Conservation (phyloP, 2,329 filamentous ascomycete genomes). For the Scytalidium sp. region DNA sequence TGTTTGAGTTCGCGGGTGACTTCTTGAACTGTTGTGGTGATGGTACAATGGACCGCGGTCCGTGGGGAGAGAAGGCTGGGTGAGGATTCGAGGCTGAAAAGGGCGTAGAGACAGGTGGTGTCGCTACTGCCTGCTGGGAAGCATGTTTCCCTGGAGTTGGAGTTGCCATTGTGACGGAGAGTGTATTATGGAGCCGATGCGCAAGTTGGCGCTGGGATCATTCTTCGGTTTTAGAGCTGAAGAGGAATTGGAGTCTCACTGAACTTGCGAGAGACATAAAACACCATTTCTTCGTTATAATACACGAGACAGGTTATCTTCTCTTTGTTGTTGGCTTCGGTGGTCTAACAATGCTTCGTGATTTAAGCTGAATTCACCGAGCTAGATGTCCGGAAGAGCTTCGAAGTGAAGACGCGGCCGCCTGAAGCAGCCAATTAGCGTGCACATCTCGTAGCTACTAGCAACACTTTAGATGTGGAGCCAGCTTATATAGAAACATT, state of each 20-base stretch:
- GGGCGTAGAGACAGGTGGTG: conserved; percentile 65
- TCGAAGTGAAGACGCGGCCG: too few species aligned
- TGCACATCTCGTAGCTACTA: too few species aligned
- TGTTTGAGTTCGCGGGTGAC: conserved; percentile 53
- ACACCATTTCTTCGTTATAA: not conserved
- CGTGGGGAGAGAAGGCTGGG: conserved; percentile 54
- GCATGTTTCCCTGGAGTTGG: conserved; percentile 25
- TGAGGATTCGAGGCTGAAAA: conserved; percentile 48
- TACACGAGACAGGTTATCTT: too few species aligned
- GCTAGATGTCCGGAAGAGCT: too few species aligned
- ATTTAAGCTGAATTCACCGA: too few species aligned
- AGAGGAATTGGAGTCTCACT: not conserved
- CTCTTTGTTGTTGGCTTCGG: too few species aligned
- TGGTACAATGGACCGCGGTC: conserved; percentile 44
- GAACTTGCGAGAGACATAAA: not conserved
- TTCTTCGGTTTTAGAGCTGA: not conserved
- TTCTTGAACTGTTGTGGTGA: conserved; percentile 60
- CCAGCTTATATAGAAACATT: too few species aligned
- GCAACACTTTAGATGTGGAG: too few species aligned
- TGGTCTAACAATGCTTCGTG: too few species aligned
- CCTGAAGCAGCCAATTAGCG: too few species aligned
- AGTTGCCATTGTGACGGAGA: conserved; percentile 24
- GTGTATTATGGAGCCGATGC: not conserved
- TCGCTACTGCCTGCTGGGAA: conserved; percentile 36
- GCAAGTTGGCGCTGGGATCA: not conserved